Percentiles rank a stretch among this genome's conserved stretches.
These are phyloP conservation scores for Herpotrichia juniperi DNA, from an alignment of 2,329 filamentous ascomycete genomes.

Conservation along the genomic window DNA sequence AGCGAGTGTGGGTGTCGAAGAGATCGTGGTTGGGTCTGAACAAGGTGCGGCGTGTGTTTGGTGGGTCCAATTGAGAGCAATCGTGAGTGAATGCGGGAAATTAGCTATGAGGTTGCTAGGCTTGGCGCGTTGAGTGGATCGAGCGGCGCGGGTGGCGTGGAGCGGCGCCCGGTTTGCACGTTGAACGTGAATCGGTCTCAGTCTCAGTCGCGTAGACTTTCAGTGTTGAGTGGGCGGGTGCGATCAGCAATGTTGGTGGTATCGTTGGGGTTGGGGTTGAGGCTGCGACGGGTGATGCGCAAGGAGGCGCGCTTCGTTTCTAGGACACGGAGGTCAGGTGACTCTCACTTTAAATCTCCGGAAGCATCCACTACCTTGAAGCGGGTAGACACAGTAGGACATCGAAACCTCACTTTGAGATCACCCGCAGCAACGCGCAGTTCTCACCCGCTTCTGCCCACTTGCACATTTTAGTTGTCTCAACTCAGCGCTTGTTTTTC, in stretches of 20 bases:
- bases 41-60: conserved; percentile 23
- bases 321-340: background rate
- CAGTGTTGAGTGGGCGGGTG: background rate
- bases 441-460: background rate
- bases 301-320: background rate
- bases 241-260: background rate
- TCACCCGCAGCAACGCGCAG: background rate
- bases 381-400: too few species aligned
- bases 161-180: conserved; percentile 13
- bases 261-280: background rate
- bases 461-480: background rate
- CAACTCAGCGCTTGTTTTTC: conserved; percentile 1
- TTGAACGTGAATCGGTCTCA: conserved; percentile 1
- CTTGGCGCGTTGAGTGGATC: conserved; percentile 38
- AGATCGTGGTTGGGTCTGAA: conserved; percentile 6
- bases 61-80: conserved; percentile 30
- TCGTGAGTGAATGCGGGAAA: conserved; percentile 37
- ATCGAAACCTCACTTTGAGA: background rate
- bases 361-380: too few species aligned
- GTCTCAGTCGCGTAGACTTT: background rate
- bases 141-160: conserved; percentile 33
- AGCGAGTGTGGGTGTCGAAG: conserved; percentile 11
- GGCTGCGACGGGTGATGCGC: background rate
- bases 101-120: conserved; percentile 36
- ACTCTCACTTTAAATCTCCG: background rate